phyloP scores from a whole-genome alignment of 352 stramenopile genomes.

The Globisporangium apiculatum region DNA sequence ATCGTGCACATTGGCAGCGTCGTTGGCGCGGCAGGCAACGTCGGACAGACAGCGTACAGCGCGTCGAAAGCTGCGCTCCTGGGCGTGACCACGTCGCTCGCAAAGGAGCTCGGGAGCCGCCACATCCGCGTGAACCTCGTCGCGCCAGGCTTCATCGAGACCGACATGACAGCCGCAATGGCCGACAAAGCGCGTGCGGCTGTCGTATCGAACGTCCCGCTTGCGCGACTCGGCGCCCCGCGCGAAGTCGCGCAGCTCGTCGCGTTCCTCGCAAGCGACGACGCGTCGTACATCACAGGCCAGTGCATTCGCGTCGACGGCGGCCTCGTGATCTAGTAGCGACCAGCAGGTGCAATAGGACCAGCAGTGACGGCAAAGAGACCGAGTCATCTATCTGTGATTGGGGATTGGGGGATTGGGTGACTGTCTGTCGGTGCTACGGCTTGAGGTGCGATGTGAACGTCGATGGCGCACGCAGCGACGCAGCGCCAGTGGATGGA shows the following conservation, averaged over 20 bases:
- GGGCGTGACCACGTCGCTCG: constrained; percentile 71
- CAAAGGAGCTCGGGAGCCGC: constrained; percentile 75
- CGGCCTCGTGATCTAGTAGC: constrained; percentile 56
- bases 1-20: constrained; percentile 86
- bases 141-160: constrained; percentile 80
- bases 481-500: not conserved
- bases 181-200: constrained; percentile 34
- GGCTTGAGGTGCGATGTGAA: constrained; percentile 15
- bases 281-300: constrained; percentile 80
- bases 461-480: not conserved
- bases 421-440: not conserved
- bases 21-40: constrained; percentile 65
- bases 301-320: constrained; percentile 79
- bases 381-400: not conserved
- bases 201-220: constrained; percentile 40
- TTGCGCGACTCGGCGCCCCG: constrained; percentile 52
- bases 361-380: not conserved
- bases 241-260: constrained; percentile 78
- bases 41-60: constrained; percentile 77
- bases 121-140: constrained; percentile 87
- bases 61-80: constrained; percentile 72
- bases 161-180: constrained; percentile 75
- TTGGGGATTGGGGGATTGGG: too few relatives aligned
- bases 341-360: not conserved
- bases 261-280: constrained; percentile 68